These are phyloP conservation scores for Candida alai DNA, from an alignment of 805 yeast species.

Conservation along the genomic window DNA sequence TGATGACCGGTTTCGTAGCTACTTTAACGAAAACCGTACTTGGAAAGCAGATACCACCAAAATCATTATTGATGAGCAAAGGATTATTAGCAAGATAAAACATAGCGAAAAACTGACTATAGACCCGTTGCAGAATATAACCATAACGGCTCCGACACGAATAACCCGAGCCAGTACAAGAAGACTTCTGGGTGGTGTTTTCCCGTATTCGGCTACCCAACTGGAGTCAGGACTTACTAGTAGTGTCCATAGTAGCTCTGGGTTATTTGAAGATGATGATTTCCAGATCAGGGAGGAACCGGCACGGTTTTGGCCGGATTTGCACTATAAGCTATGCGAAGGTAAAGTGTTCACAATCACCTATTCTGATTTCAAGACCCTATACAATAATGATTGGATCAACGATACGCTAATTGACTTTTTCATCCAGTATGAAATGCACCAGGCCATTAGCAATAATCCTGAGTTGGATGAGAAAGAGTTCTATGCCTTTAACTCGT, in stretches of 20 bases:
- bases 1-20: conserved; percentile 10
- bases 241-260: too few species aligned
- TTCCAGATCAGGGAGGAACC: conserved; percentile 23
- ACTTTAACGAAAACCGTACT: conserved; percentile 8
- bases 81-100: conserved; percentile 3
- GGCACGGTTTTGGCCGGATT: conserved; percentile 40
- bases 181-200: conserved; percentile 5
- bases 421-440: conserved; percentile 60
- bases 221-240: conserved; percentile 3
- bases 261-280: conserved; percentile 7
- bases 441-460: conserved; percentile 16
- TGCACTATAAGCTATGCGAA: conserved; percentile 52
- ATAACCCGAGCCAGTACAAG: conserved; percentile 8
- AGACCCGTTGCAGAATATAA: neutral
- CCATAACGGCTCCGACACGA: neutral
- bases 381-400: conserved; percentile 80
- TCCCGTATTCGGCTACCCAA: conserved; percentile 2
- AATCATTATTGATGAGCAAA: conserved; percentile 5
- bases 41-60: conserved; percentile 6
- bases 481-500: conserved; percentile 70
- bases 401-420: conserved; percentile 88
- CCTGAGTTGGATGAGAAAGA: conserved; percentile 15
- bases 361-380: conserved; percentile 71
- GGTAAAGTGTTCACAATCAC: conserved; percentile 54
- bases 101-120: conserved; percentile 3